Conservation (phyloP, 2,329 filamentous ascomycete species). For the Fulvia fulva region DNA sequence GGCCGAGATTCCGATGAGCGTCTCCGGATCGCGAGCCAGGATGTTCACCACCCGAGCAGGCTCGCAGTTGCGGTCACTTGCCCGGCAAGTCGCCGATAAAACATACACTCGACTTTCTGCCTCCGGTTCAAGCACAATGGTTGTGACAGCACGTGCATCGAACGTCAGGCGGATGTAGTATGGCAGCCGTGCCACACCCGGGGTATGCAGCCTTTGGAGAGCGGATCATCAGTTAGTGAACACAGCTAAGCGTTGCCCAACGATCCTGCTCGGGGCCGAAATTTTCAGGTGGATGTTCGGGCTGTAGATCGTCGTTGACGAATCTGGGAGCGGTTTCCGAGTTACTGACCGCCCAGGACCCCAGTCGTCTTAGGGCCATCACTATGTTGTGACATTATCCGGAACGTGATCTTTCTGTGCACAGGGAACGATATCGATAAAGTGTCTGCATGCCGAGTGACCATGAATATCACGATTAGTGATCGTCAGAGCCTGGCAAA, state of each 20-base stretch:
- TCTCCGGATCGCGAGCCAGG: neutral
- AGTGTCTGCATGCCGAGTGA: too few species aligned
- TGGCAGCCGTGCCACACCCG: too few species aligned
- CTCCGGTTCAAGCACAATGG: neutral
- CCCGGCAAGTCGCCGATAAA: neutral
- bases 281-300: neutral
- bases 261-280: neutral
- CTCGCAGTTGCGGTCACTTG: neutral
- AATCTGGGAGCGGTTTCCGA: neutral
- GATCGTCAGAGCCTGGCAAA: too few species aligned
- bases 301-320: neutral
- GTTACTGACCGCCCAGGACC: neutral
- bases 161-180: too few species aligned
- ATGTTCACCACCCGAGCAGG: neutral
- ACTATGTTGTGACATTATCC: neutral
- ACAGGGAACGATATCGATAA: too few species aligned
- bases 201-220: neutral
- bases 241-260: neutral
- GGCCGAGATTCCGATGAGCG: neutral
- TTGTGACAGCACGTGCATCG: too few species aligned
- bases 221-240: neutral
- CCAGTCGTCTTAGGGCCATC: neutral
- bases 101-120: neutral
- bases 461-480: too few species aligned
- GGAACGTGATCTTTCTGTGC: too few species aligned